Evolutionary conservation across 202 grass and related monocot species (phyloP).

Genomic region (Digitaria exilis): DNA sequence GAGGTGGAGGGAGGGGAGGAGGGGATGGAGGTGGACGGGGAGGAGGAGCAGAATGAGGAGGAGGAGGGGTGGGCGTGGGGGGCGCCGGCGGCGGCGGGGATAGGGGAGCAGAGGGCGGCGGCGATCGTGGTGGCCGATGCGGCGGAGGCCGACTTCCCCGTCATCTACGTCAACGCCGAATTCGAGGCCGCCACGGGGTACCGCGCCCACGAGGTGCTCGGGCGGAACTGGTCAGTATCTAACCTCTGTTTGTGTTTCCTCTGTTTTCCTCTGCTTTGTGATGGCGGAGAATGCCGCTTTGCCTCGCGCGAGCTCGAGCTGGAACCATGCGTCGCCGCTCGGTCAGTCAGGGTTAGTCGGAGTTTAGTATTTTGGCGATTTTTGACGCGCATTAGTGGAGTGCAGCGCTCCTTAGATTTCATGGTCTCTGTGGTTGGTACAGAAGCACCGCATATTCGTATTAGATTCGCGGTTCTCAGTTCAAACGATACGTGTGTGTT

Average conservation of each 20-base stretch:
- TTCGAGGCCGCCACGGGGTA: slow-evolving; percentile 85
- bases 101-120: slow-evolving; percentile 38
- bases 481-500: not conserved
- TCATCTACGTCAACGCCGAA: slow-evolving; percentile 85
- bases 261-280: not conserved
- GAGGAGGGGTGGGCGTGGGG: slow-evolving; percentile 11
- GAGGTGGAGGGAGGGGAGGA: slow-evolving; percentile 12
- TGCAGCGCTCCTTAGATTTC: not conserved
- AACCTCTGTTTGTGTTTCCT: not conserved
- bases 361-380: not conserved
- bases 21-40: slow-evolving; percentile 16
- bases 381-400: not conserved
- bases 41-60: not conserved
- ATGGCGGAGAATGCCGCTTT: slow-evolving; percentile 17
- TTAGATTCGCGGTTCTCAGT: not conserved
- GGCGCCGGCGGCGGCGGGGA: not conserved
- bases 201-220: slow-evolving; percentile 81
- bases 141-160: slow-evolving; percentile 63
- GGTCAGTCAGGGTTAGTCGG: too few relatives aligned
- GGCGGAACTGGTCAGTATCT: slow-evolving; percentile 71
- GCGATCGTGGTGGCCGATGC: slow-evolving; percentile 75
- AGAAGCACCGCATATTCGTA: not conserved
- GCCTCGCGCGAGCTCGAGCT: not conserved
- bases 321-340: not conserved
- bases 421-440: not conserved